phyloP scores from a whole-genome alignment of 202 grass and related monocot species.

The Bolboschoenoplectus hybrid region DNA sequence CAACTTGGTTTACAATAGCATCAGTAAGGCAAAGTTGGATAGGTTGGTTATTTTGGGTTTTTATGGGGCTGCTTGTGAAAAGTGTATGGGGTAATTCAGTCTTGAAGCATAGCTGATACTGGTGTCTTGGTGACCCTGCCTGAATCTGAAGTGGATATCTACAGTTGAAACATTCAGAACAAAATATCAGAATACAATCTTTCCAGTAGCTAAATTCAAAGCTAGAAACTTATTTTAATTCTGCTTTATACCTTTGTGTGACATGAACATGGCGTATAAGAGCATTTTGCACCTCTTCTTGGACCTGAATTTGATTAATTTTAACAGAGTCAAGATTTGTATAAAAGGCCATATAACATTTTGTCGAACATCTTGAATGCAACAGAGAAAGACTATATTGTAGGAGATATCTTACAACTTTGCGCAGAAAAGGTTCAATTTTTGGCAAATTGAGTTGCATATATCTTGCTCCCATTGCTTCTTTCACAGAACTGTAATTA shows the following conservation, averaged over 20 bases:
- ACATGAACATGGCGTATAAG: constrained; percentile 79
- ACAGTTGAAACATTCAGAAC: constrained; percentile 27
- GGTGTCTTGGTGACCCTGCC: constrained; percentile 50
- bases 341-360: constrained; percentile 14
- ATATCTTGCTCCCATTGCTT: constrained; percentile 93
- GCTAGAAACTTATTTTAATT: constrained; percentile 30
- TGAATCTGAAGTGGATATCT: constrained; percentile 71
- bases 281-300: constrained; percentile 97
- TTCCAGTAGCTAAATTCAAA: constrained; percentile 7
- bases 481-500: constrained; percentile 73
- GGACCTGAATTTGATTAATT: constrained; percentile 58
- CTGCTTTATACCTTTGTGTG: constrained; percentile 43
- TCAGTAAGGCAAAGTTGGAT: constrained; percentile 67
- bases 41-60: constrained; percentile 71
- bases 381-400: constrained; percentile 10
- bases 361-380: neutral
- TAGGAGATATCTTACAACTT: constrained; percentile 24
- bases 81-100: constrained; percentile 69
- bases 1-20: constrained; percentile 51
- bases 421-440: constrained; percentile 89
- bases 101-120: constrained; percentile 84
- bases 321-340: constrained; percentile 18
- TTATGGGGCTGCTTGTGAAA: constrained; percentile 81
- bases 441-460: constrained; percentile 92
- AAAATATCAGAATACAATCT: constrained; percentile 23